Evolutionary conservation across 768 basidiomycete species (phyloP), one percentile per base, ranked within the genome.

Genomic region (Suillus weaverae): DNA sequence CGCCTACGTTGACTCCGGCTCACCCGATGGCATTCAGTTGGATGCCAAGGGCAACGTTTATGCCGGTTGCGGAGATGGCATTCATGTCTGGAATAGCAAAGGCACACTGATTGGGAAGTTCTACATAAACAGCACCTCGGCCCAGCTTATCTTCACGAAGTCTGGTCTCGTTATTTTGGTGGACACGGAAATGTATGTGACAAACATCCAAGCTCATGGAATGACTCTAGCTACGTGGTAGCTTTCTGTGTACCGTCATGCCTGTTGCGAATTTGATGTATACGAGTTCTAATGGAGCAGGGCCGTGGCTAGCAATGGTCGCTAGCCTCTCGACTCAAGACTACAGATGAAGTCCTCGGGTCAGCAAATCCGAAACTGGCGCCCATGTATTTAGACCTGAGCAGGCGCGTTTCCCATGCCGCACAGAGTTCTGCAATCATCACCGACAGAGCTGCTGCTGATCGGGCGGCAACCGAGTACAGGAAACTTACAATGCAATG

Each of bases 31-130:
- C 9, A 71, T 89, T 11, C 84, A 86, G 68, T 77, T 87, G 5
- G 89, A 91, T 67, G 74, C 77, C 3, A 70, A 80, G 0, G 88
- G 88, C 0, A 89, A 90, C 66, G 83, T 91, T 0, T 90, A 87
- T 70, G 75, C 85, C 4, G 85, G 85, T 1, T 84, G 83, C 62
- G 87, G 84, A 30, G 89, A 90, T 66, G 89, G 89, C 43, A 48
- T 39, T 26, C 1, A 64, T n/a, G 63, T 88, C 10, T 85, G 84
- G 81, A 80, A 81, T 67, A 60, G 72, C 13, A 71, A 80, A 33
- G 87, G 88, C 1, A 81, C 79, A 3, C 78, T 89, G 3, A 72
- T 89, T 1, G 88, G 88, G 16, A 89, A 89, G 70, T 85, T 89
- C 73, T 89, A 86, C 78, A 69, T 84, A 14, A 64, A 64, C 61